Percentiles rank a stretch among this genome's conserved stretches.
phyloP scores from a whole-genome alignment of 2,329 filamentous ascomycete species.

The Thelonectria olida region DNA sequence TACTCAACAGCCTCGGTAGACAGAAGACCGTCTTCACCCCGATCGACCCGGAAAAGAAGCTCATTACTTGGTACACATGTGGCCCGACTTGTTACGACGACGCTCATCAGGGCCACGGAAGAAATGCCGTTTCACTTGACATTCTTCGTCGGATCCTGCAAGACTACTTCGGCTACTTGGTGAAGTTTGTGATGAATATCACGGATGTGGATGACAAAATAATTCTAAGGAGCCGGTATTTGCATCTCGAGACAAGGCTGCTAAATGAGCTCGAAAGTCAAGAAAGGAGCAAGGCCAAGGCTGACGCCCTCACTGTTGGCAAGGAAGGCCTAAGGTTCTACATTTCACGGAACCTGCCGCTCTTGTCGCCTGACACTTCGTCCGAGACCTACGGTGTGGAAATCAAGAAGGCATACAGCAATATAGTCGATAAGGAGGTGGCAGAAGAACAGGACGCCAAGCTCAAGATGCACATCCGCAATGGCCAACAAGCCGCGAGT shows the following conservation, averaged over 20 bases:
- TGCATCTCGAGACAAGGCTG: too few species aligned
- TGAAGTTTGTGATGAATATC: slow-evolving; percentile 93
- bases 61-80: slow-evolving; percentile 90
- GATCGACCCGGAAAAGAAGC: slow-evolving; percentile 72
- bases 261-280: background rate
- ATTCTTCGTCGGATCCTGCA: slow-evolving; percentile 84
- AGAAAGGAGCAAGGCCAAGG: background rate
- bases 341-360: background rate
- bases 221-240: too few species aligned
- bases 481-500: too few species aligned
- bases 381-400: slow-evolving; percentile 48
- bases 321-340: background rate
- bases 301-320: background rate
- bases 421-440: slow-evolving; percentile 61
- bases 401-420: slow-evolving; percentile 76
- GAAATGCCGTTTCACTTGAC: slow-evolving; percentile 92
- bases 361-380: background rate
- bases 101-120: slow-evolving; percentile 82
- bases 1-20: background rate
- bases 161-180: slow-evolving; percentile 84
- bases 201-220: slow-evolving; percentile 85
- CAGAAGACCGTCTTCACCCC: slow-evolving; percentile 65
- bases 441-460: slow-evolving; percentile 85
- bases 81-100: slow-evolving; percentile 89
- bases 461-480: slow-evolving; percentile 86